Percentiles rank a stretch among this genome's conserved stretches.
Conservation (phyloP, 768 basidiomycete genomes). For the Phallus indusiatus region DNA sequence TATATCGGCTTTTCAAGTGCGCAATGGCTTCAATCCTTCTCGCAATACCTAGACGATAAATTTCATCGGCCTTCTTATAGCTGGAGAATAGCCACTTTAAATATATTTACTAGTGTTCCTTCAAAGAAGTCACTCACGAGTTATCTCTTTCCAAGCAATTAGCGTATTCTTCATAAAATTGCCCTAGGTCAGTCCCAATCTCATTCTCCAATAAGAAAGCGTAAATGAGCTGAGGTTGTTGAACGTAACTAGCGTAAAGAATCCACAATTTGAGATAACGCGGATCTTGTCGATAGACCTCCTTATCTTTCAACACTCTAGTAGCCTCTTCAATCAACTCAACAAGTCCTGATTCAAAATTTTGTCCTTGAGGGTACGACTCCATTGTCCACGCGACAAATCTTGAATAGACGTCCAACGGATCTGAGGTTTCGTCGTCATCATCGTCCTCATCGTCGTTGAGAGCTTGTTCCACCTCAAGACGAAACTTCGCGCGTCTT, state of each 20-base stretch:
- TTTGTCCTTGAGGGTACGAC: constrained; percentile 34
- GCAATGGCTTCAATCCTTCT: constrained; percentile 33
- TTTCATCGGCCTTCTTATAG: constrained; percentile 56
- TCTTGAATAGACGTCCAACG: constrained; percentile 30
- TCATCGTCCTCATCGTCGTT: constrained; percentile 20
- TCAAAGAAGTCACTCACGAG: constrained; percentile 22
- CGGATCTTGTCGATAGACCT: constrained; percentile 31
- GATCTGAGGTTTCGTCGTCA: constrained; percentile 17
- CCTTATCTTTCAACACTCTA: constrained; percentile 29
- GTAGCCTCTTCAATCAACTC: constrained; percentile 37
- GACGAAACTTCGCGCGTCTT: constrained; percentile 54
- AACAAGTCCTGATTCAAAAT: constrained; percentile 27
- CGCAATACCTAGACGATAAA: constrained; percentile 30
- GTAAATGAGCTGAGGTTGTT: constrained; percentile 33
- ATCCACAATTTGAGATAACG: constrained; percentile 39
- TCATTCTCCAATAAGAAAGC: constrained; percentile 34
- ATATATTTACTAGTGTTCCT: too few species aligned
- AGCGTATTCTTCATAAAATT: constrained; percentile 41
- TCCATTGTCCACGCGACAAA: constrained; percentile 37
- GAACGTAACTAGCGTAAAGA: constrained; percentile 35
- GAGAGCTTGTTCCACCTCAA: constrained; percentile 41
- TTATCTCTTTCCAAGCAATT: constrained; percentile 28
- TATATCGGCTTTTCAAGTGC: constrained; percentile 32
- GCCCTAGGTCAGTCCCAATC: constrained; percentile 29
- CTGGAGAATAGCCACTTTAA: constrained; percentile 15